A percentile compares a stretch with the other conserved stretches of the same genome.
phyloP scores from a whole-genome alignment of 306 rosid species.

The Rosa multiflora region DNA sequence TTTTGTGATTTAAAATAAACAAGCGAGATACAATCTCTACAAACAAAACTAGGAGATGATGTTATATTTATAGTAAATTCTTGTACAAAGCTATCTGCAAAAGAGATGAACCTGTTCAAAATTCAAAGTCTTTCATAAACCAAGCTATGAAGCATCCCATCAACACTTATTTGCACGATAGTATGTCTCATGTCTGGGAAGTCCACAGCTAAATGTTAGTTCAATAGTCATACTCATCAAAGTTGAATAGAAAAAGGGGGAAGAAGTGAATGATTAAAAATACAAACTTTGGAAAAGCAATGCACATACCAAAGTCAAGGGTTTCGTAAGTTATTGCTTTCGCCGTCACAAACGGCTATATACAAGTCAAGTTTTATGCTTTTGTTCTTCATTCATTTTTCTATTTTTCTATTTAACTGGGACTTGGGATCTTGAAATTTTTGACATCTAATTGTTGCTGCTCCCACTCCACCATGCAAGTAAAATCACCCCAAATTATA shows the following conservation, averaged over 20 bases:
- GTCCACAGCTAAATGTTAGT: neutral
- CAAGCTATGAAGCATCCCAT: neutral
- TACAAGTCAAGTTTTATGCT: constrained; percentile 15
- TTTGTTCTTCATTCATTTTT: neutral
- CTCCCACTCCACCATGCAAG: constrained; percentile 15
- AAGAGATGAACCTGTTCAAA: neutral
- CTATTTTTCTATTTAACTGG: neutral
- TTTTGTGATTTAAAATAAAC: neutral
- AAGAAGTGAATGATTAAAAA: neutral
- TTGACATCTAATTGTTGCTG: neutral
- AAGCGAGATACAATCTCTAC: neutral
- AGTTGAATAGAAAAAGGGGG: constrained; percentile 32
- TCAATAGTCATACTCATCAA: neutral
- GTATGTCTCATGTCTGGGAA: neutral
- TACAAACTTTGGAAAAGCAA: constrained; percentile 12
- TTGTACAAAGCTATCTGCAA: neutral
- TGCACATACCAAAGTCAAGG: neutral
- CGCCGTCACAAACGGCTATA: constrained; percentile 36
- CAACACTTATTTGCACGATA: neutral
- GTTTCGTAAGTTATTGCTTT: neutral
- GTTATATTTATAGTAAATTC: neutral
- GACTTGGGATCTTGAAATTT: constrained; percentile 8
- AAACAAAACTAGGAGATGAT: neutral
- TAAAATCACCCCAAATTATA: neutral
- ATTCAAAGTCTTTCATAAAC: neutral